Percentiles rank a stretch among this genome's conserved stretches.
Evolutionary conservation across 1,284 basidiomycete species (phyloP).

Genomic region (Hypsizygus ulmarius): DNA sequence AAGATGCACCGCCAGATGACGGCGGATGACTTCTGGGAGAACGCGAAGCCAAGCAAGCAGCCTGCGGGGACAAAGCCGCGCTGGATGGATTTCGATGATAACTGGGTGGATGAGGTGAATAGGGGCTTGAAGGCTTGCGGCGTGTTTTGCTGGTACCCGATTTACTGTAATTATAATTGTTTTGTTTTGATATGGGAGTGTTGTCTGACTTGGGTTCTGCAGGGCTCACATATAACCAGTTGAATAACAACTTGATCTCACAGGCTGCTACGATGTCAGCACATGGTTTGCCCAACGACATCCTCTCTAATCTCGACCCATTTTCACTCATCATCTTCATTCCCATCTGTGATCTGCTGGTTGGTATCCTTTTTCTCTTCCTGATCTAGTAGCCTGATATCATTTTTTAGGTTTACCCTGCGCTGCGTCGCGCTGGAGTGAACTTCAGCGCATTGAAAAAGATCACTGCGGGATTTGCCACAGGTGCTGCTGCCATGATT

Average conservation of each 20-base stretch:
- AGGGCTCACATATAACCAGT: constrained; percentile 76
- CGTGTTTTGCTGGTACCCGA: constrained; percentile 78
- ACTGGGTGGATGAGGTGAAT: constrained; percentile 81
- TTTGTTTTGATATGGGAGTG: constrained; percentile 3
- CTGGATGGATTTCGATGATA: constrained; percentile 78
- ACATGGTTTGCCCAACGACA: constrained; percentile 77
- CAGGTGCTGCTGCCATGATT: constrained; percentile 58
- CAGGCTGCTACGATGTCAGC: constrained; percentile 73
- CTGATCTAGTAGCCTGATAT: not conserved
- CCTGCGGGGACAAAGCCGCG: constrained; percentile 39
- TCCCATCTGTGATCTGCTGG: constrained; percentile 62
- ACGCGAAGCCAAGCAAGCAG: constrained; percentile 63
- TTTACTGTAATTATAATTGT: constrained; percentile 53
- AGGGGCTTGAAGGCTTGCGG: constrained; percentile 83
- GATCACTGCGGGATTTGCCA: constrained; percentile 74
- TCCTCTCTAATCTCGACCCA: constrained; percentile 80
- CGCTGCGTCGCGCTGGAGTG: constrained; percentile 59
- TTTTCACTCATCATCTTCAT: constrained; percentile 74
- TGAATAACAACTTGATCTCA: constrained; percentile 79
- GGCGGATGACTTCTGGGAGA: constrained; percentile 76
- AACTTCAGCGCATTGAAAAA: constrained; percentile 74
- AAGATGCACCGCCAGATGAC: constrained; percentile 46
- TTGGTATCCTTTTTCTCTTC: constrained; percentile 28
- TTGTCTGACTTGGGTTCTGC: constrained; percentile 16
- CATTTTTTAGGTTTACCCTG: constrained; percentile 63